phyloP scores from a whole-genome alignment of 2,329 filamentous ascomycete species.

The Gnomoniopsis smithogilvyi region DNA sequence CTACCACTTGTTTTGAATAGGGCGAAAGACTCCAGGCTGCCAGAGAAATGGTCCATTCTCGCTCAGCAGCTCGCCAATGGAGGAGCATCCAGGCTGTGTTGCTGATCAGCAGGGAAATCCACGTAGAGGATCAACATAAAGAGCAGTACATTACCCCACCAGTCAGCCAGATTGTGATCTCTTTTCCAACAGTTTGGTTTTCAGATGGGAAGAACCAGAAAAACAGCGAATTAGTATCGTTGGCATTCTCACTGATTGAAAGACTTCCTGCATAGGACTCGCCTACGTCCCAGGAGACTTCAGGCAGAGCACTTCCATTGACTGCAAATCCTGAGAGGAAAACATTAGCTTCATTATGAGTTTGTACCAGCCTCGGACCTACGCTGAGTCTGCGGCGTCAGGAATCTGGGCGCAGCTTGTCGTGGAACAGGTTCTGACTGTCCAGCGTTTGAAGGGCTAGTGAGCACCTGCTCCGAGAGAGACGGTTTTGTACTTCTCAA shows the following conservation, averaged over 20 bases:
- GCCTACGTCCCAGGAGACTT: slow-evolving; percentile 63
- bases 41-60: slow-evolving; percentile 71
- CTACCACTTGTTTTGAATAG: slow-evolving; percentile 60
- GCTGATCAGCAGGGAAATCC: not conserved
- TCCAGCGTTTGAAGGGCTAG: not conserved
- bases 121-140: not conserved
- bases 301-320: slow-evolving; percentile 59
- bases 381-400: slow-evolving; percentile 7
- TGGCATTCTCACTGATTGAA: slow-evolving; percentile 47
- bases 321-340: slow-evolving; percentile 52
- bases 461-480: not conserved
- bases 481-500: not conserved
- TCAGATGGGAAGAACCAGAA: slow-evolving; percentile 63
- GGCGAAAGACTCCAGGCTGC: slow-evolving; percentile 63
- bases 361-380: not conserved
- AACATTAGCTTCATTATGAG: not conserved
- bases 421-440: not conserved
- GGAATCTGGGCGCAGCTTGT: not conserved
- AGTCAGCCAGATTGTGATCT: slow-evolving; percentile 58
- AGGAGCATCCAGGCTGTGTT: slow-evolving; percentile 46
- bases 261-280: slow-evolving; percentile 60
- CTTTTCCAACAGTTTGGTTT: slow-evolving; percentile 43
- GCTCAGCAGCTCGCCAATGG: slow-evolving; percentile 64
- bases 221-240: slow-evolving; percentile 43
- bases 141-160: slow-evolving; percentile 33